Percentiles rank a stretch among this genome's conserved stretches.
Evolutionary conservation across 768 basidiomycete genomes (phyloP).

Genomic region (Lepiota subincarnata): DNA sequence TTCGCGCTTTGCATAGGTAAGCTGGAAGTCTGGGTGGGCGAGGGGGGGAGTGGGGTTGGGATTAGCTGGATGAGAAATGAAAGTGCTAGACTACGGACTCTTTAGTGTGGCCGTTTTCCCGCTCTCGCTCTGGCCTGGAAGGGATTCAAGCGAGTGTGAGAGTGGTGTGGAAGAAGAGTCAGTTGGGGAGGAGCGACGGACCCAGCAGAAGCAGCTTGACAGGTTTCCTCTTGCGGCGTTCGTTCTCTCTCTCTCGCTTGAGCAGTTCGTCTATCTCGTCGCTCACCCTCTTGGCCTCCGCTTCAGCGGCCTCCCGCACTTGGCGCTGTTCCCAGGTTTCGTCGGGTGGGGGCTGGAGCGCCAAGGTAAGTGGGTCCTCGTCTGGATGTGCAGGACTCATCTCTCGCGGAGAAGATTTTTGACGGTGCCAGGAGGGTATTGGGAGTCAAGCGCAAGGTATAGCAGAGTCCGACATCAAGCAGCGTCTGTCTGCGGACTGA

Average conservation of each 20-base stretch:
- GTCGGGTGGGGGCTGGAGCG: conserved; percentile 58
- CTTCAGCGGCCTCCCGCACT: conserved; percentile 55
- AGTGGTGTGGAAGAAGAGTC: not conserved
- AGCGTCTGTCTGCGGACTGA: not conserved
- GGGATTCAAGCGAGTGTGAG: not conserved
- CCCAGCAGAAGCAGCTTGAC: conserved; percentile 75
- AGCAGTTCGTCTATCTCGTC: conserved; percentile 77
- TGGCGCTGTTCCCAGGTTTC: conserved; percentile 57
- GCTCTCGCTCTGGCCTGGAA: conserved; percentile 63
- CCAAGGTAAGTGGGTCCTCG: conserved; percentile 59
- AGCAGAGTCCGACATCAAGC: conserved; percentile 10
- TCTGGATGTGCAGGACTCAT: conserved; percentile 29
- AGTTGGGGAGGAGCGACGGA: conserved; percentile 19
- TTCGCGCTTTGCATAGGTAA: conserved; percentile 65
- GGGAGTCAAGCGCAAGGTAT: conserved; percentile 9
- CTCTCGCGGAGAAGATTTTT: conserved; percentile 4
- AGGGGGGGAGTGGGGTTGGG: conserved; percentile 15
- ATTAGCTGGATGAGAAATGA: conserved; percentile 3
- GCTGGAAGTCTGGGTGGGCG: conserved; percentile 61
- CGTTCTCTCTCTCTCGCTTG: conserved; percentile 50
- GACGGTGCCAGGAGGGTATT: conserved; percentile 8
- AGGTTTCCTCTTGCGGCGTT: conserved; percentile 61
- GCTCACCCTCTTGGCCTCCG: conserved; percentile 57
- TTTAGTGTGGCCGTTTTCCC: conserved; percentile 80
- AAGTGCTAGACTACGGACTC: conserved; percentile 35